Conservation (phyloP, 1,284 basidiomycete genomes). For the Bondarzewia mesenterica region DNA sequence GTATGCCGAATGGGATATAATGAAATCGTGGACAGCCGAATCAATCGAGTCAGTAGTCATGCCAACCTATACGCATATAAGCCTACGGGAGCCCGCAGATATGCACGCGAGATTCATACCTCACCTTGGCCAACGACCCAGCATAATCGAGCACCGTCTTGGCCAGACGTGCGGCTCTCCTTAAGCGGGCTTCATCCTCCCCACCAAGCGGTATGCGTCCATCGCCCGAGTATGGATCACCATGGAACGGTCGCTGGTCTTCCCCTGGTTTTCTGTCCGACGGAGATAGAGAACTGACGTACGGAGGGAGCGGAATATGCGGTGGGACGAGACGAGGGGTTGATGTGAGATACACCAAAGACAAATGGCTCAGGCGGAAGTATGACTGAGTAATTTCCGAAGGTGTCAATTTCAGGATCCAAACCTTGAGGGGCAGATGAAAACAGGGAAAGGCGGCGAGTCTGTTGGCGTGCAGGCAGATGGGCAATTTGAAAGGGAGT, state of each 20-base stretch:
- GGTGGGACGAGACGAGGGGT: conserved; percentile 49
- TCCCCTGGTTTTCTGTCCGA: conserved; percentile 16
- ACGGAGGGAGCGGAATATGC: conserved; percentile 52
- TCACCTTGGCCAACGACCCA: conserved; percentile 47
- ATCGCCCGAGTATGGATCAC: conserved; percentile 18
- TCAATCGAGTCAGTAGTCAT: conserved; percentile 74
- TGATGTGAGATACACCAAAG: conserved; percentile 57
- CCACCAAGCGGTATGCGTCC: conserved; percentile 48
- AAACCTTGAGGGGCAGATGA: too few relatives aligned
- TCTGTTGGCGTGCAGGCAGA: too few relatives aligned
- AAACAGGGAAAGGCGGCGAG: too few relatives aligned
- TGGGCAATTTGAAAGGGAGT: too few relatives aligned
- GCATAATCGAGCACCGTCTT: conserved; percentile 53
- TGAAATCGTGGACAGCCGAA: conserved; percentile 59
- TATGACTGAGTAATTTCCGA: conserved; percentile 56
- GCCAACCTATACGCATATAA: too few relatives aligned
- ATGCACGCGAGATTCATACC: conserved; percentile 11
- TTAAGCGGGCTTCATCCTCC: conserved; percentile 47
- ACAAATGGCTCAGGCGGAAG: conserved; percentile 59
- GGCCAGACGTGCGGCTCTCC: conserved; percentile 56
- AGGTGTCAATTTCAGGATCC: too few relatives aligned
- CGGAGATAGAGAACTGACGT: conserved; percentile 29
- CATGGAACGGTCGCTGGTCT: conserved; percentile 13
- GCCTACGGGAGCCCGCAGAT: too few relatives aligned
- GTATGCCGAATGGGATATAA: conserved; percentile 67